Evolutionary conservation across 73 alveolate genomes (phyloP).

Genomic region (Stentor roeselii): DNA sequence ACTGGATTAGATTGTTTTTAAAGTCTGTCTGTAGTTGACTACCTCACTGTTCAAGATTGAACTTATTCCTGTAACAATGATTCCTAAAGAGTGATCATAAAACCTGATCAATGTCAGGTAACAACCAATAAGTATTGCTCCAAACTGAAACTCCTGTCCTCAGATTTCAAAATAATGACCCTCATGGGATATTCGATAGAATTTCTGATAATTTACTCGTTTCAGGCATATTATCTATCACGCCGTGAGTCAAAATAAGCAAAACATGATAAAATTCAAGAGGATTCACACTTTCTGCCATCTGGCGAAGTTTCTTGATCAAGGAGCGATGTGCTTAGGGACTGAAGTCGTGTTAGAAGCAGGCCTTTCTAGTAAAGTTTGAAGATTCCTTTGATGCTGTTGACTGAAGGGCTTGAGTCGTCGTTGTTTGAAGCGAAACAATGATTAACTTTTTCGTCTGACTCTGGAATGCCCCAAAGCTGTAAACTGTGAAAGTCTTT

Average conservation of each 20-base stretch:
- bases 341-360: conserved; percentile 54
- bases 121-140: too few species aligned
- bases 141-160: conserved; percentile 57
- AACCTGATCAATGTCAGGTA: too few species aligned
- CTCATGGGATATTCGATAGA: conserved; percentile 64
- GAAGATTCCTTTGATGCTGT: conserved; percentile 56
- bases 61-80: too few species aligned
- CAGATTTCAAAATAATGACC: conserved; percentile 71
- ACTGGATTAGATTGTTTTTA: too few species aligned
- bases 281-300: conserved; percentile 41
- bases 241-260: conserved; percentile 70
- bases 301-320: conserved; percentile 43
- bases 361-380: conserved; percentile 46
- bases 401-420: conserved; percentile 62
- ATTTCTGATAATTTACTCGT: conserved; percentile 66
- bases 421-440: conserved; percentile 81
- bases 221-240: conserved; percentile 60
- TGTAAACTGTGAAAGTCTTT: conserved; percentile 63
- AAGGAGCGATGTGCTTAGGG: conserved; percentile 60
- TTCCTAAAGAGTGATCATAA: too few species aligned
- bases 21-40: too few species aligned
- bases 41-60: too few species aligned
- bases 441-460: conserved; percentile 36
- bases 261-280: conserved; percentile 47
- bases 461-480: conserved; percentile 68